phyloP scores from a whole-genome alignment of 345 rosid species.

The Lepidium didymum region DNA sequence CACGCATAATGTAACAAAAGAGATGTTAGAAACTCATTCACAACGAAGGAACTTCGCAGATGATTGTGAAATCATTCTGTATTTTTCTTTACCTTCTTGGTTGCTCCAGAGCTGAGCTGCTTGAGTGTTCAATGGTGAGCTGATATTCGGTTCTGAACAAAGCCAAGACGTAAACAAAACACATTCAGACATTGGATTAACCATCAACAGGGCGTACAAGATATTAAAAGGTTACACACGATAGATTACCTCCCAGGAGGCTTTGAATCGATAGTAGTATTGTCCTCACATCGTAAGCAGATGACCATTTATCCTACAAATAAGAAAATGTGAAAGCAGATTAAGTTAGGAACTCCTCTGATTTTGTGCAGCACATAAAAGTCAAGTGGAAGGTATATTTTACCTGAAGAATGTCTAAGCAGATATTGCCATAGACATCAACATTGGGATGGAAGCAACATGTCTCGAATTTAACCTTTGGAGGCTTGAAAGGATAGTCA shows the following conservation, averaged over 20 bases:
- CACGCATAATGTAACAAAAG: neutral
- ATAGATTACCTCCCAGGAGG: constrained; percentile 75
- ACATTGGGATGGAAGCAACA: constrained; percentile 96
- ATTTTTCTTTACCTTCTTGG: constrained; percentile 54
- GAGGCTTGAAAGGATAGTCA: constrained; percentile 93
- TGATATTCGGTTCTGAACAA: constrained; percentile 74
- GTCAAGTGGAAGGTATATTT: neutral
- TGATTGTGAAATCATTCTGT: neutral
- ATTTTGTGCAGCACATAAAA: neutral
- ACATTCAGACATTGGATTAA: neutral
- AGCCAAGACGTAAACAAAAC: neutral
- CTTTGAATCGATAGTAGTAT: constrained; percentile 87
- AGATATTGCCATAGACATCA: constrained; percentile 80
- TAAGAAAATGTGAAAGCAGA: neutral
- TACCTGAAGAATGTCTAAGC: constrained; percentile 98
- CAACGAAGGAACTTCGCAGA: neutral
- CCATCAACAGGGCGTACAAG: neutral
- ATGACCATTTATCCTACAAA: constrained; percentile 90
- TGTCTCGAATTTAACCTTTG: constrained; percentile 92
- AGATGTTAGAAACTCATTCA: constrained; percentile 1
- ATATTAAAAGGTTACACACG: neutral
- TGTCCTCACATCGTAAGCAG: constrained; percentile 94
- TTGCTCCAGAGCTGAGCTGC: constrained; percentile 97
- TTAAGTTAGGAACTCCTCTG: neutral
- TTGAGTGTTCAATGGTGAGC: constrained; percentile 89